Evolutionary conservation across 2,329 filamentous ascomycete genomes (phyloP), one percentile per base, ranked within the genome.

Genomic region (Magnaporthales sp.): DNA sequence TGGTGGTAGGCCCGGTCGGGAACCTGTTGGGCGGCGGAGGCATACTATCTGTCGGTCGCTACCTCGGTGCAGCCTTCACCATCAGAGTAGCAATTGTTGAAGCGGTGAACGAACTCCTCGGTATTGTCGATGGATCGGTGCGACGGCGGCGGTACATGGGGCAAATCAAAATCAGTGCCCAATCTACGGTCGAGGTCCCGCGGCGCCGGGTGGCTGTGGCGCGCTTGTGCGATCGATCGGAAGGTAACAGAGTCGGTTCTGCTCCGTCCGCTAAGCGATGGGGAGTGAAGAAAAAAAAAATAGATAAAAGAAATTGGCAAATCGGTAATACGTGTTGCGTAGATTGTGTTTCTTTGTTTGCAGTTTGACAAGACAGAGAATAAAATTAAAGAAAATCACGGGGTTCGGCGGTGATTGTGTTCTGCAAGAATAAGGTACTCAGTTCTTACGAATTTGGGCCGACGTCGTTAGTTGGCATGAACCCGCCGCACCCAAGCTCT

Each of bases 21-120:
- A 81, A 83, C 75, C 81, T 77, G 68, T 76, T 74, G 70, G 80
- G 75, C 69, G 78, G 79, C 70, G 77, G 78, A 75, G 78, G 77
- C 78, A 79, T 78, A 51, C 73, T 69, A 67, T 68, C 63, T 64
- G 30, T 51, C 72, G 69, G 13, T 70, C 32, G 62, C 30, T 63
- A 38, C n/a, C 30, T 38, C 62, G 62, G 32, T 31, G 62, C 62
- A 31, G 62, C 30, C 62, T 27, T 32, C 61, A 22, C 61, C 61
- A 29, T 31, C 29, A 26, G 31, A 58, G 13, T 58, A 26, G 54
- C 54, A 22, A 26, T 58, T 26, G 54, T 58, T 24, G 54, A 24
- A 26, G 54, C 24, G 24, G 22, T 58, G 8, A 22, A 24, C 22
- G 22, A 26, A 22, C 54, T 58, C 54, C 54, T 58, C 54, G 54